Base-by-base conservation (phyloP, 371 early-diverging fungal species). In the Gilbertella persicaria region DNA sequence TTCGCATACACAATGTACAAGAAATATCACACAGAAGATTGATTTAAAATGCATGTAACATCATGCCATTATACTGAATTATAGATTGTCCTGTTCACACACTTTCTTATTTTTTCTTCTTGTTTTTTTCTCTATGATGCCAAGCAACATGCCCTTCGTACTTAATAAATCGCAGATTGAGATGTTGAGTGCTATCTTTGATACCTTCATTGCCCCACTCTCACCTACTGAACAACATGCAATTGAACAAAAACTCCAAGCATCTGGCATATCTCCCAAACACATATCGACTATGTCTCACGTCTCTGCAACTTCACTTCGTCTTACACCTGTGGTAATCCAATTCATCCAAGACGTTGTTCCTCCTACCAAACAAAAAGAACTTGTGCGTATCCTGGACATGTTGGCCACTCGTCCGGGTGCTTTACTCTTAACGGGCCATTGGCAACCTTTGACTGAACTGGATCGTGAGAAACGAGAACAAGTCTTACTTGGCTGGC, bases 391-490 rank as follows among this genome's bases (percentile, higher is more conserved):
- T 9, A 30, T 59, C 4, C 25, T 64, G 8, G 37, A 50, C 19
- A 6, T 55, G 12, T 30, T 63, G n/a, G 17, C 24, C 24, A 62
- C 58, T 10, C 54, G 71, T 25, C 55, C 76, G 5, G 88, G 86
- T 29, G 69, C 82, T 2, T 62, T 78, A 13, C 66, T 77, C 0
- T 50, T 88, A 17, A 80, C 83, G 10, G 84, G 85, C 13, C 65
- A 71, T 8, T 73, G 65, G 45, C 51, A 37, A 23, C 68, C 75
- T 2, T 83, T 83, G 48, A 48, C 70, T 5, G 56, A 73, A 2
- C 60, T 84, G 10, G 38, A 67, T 4, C 64, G 67, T 12, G 55
- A 65, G 30, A 72, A 81, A 21, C 70, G 85, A 10, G 74, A 76
- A 30, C 52, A 66, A 43, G 73, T 75, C 8, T 28, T 86, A 10